Evolutionary conservation across 352 stramenopile genomes (phyloP).

Genomic region (Phytophthora sansomeana): DNA sequence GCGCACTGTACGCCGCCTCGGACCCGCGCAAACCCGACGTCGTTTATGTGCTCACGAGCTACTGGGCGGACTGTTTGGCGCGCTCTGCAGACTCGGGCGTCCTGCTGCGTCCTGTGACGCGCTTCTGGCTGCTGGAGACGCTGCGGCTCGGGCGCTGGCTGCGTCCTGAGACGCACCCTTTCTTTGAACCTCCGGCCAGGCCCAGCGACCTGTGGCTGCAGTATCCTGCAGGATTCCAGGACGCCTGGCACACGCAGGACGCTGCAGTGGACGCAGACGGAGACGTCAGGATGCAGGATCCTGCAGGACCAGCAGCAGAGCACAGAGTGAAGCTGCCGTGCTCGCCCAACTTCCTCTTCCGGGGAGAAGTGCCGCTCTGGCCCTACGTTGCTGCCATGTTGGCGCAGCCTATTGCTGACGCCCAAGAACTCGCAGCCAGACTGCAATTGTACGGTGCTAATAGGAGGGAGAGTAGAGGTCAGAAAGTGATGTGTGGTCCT

Average conservation of each 20-base stretch:
- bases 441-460: slow-evolving; percentile 52
- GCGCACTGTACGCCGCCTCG: slow-evolving; percentile 16
- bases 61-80: slow-evolving; percentile 47
- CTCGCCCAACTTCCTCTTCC: slow-evolving; percentile 43
- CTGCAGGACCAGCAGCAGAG: slow-evolving; percentile 4
- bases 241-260: slow-evolving; percentile 11
- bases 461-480: neutral
- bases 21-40: neutral
- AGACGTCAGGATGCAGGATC: slow-evolving; percentile 31
- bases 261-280: slow-evolving; percentile 19
- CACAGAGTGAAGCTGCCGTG: slow-evolving; percentile 51
- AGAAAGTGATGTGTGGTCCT: slow-evolving; percentile 18
- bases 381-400: slow-evolving; percentile 68
- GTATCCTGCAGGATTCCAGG: slow-evolving; percentile 51
- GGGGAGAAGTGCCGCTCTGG: slow-evolving; percentile 67
- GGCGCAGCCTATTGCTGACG: slow-evolving; percentile 46
- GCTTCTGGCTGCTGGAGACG: slow-evolving; percentile 66
- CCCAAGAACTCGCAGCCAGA: slow-evolving; percentile 41
- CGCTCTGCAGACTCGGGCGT: neutral
- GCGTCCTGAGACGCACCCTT: slow-evolving; percentile 37
- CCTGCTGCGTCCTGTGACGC: slow-evolving; percentile 42
- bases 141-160: slow-evolving; percentile 50
- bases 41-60: slow-evolving; percentile 61
- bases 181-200: slow-evolving; percentile 54
- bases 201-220: slow-evolving; percentile 30